phyloP scores from a whole-genome alignment of 192 early-diverging fungal genomes.

The Coemansia sp. region DNA sequence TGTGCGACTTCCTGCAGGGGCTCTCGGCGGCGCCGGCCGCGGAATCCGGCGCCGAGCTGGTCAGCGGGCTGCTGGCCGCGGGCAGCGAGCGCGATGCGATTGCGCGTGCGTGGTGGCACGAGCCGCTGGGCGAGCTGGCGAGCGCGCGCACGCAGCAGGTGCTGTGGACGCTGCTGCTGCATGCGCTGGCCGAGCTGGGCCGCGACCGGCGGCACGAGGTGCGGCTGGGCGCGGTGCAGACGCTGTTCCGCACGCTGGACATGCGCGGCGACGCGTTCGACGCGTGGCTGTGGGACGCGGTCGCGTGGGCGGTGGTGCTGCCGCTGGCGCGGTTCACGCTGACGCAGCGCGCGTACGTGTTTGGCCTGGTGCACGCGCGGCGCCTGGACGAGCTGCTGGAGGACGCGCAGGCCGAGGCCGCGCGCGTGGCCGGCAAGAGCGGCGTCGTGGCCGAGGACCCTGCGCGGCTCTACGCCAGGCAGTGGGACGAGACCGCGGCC shows the following conservation, averaged over 20 bases:
- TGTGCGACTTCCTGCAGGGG: slow-evolving; percentile 83
- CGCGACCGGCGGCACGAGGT: slow-evolving; percentile 87
- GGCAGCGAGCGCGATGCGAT: slow-evolving; percentile 4
- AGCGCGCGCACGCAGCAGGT: slow-evolving; percentile 37
- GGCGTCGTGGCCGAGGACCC: slow-evolving; percentile 47
- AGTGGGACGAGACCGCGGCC: slow-evolving; percentile 49
- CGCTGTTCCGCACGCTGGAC: slow-evolving; percentile 86
- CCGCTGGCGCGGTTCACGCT: slow-evolving; percentile 56
- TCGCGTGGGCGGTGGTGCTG: slow-evolving; percentile 81
- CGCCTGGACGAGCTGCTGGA: slow-evolving; percentile 10
- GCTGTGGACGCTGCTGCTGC: slow-evolving; percentile 88
- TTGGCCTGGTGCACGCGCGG: slow-evolving; percentile 2
- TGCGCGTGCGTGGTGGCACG: slow-evolving; percentile 16
- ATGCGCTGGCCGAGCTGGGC: slow-evolving; percentile 75
- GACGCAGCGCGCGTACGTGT: slow-evolving; percentile 14
- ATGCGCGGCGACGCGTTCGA: slow-evolving; percentile 80
- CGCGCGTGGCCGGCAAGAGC: slow-evolving; percentile 21
- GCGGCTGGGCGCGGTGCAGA: slow-evolving; percentile 90
- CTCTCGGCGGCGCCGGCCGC: background rate
- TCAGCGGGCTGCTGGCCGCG: slow-evolving; percentile 3
- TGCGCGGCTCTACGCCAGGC: slow-evolving; percentile 11
- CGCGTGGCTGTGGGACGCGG: slow-evolving; percentile 72
- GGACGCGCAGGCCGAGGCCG: slow-evolving; percentile 4
- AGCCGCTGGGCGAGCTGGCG: slow-evolving; percentile 14
- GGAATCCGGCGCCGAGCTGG: background rate